Conservation (phyloP, 2,329 filamentous ascomycete species). For the Colletotrichum eleusines region DNA sequence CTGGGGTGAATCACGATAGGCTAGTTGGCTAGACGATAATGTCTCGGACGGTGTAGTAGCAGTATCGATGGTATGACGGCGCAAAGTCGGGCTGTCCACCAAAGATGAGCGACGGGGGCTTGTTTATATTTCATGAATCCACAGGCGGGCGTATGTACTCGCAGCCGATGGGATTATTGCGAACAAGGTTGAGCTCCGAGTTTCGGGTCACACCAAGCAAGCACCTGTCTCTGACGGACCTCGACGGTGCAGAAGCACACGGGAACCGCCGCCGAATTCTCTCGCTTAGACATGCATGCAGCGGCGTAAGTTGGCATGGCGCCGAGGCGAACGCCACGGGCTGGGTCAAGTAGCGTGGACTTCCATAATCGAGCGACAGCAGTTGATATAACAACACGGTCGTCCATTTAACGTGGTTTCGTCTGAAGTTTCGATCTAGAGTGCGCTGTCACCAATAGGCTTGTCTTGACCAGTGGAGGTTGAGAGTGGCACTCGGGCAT, state of each 20-base stretch:
- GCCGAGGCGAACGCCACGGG: slow-evolving; percentile 21
- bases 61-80: slow-evolving; percentile 9
- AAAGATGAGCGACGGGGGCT: not conserved
- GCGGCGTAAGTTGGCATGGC: slow-evolving; percentile 17
- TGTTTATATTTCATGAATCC: not conserved
- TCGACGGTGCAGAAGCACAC: not conserved
- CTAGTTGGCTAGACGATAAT: slow-evolving; percentile 11
- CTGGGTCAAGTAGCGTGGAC: slow-evolving; percentile 27
- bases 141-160: not conserved
- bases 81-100: slow-evolving; percentile 5
- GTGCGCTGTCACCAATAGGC: slow-evolving; percentile 17
- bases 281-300: slow-evolving; percentile 8
- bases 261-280: slow-evolving; percentile 16
- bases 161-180: not conserved
- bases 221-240: not conserved
- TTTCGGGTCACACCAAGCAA: too few species aligned
- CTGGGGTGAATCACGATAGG: slow-evolving; percentile 38
- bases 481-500: slow-evolving; percentile 21
- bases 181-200: not conserved
- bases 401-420: slow-evolving; percentile 31
- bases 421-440: slow-evolving; percentile 34
- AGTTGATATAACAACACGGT: slow-evolving; percentile 15
- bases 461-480: slow-evolving; percentile 5
- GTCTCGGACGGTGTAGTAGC: slow-evolving; percentile 19
- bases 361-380: slow-evolving; percentile 1